Base-by-base conservation (phyloP, 805 yeast genomes). In the Yarrowia sp. region DNA sequence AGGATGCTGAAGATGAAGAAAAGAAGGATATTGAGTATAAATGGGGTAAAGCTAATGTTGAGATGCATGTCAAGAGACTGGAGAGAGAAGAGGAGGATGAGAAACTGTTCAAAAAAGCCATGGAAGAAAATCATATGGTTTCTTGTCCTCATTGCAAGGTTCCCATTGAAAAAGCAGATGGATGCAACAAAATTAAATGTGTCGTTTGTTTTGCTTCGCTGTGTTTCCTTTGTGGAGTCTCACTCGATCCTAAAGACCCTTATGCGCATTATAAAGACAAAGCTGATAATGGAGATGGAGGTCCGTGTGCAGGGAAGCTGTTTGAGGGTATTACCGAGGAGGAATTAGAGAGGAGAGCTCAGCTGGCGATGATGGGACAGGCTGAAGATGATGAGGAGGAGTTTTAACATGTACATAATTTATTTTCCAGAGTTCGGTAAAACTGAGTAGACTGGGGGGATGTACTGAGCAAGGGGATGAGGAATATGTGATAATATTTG, bases 111-210 rank as follows among this genome's bases (percentile, higher is more conserved):
- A 6, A n/a, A n/a, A 18, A 55, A 0, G 61, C 61, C 7, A 55
- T 55, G 61, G 28, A 55, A 42, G 61, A 55, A 13, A 47, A 47
- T 5, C 28, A 41, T 15, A 41, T 55, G 13, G 15, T 39, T 6
- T n/a, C 22, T 0, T 55, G 61, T 13, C 61, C 61, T 3, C 45
- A 41, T 2, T 55, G 61, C 39, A 31, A 15, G 4, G 47, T 41
- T 15, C 47, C 45, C 3, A 55, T 55, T 7, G 61, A 55, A 3
- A 55, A 55, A 11, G 15, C 28, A 3, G 45, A 39, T n/a, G 61
- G 61, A 15, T 55, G 61, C 61, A 55, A 55, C 61, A 55, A 55
- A n/a, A 55, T 55, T 15, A 55, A 38, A 13, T 55, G 61, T 32
- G 15, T 38, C 1, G 31, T n/a, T 8, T 55, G 61, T 13, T 8